Base-by-base conservation (phyloP, 192 early-diverging fungal genomes). In the Backusella sp. region DNA sequence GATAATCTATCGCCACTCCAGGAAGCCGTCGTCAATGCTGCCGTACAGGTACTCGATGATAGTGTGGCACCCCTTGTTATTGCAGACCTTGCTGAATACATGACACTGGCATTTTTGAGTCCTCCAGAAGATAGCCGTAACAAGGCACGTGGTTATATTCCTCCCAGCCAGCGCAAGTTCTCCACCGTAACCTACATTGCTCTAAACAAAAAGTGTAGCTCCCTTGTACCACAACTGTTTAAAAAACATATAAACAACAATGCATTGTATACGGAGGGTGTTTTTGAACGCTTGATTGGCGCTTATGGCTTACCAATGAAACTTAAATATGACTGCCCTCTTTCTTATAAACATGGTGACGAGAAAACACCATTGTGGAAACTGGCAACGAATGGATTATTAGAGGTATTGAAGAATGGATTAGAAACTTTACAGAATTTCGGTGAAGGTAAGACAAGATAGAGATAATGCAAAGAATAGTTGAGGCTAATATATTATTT, bases 241-340 rank as follows among this genome's bases (percentile, higher is more conserved):
- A 88, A 89, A 15, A 79, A 77, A 11, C 87, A 89, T 79, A 80
- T 83, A 14, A 70, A 77, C 0, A 76, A 86, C 28, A 72, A 79
- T 17, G 83, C 74, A 12, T 67, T 96, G 1, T 95, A 89, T 70
- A 80, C 80, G 0, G 77, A 85, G 36, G 87, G 86, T 0, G 84
- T 85, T 0, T 90, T 85, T 80, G 86, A 83, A 32, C 84, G 82
- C 15, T 70, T 90, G n/a, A 82, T 88, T 69, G 74, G 78, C 44
- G 86, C 84, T 5, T 82, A 94, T 77, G 90, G 91, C 12, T 77
- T 92, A 17, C 89, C 92, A 0, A 93, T 96, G 92, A 82, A 85
- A 52, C 80, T 90, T 9, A 91, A 93, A 74, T 92, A 94, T 76
- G 87, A 91, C 17, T 94, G 95, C 53, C 94, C 95, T 14, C 76